Base-by-base conservation (phyloP, 1,284 basidiomycete species). In the Sanghuangporus weigelae region DNA sequence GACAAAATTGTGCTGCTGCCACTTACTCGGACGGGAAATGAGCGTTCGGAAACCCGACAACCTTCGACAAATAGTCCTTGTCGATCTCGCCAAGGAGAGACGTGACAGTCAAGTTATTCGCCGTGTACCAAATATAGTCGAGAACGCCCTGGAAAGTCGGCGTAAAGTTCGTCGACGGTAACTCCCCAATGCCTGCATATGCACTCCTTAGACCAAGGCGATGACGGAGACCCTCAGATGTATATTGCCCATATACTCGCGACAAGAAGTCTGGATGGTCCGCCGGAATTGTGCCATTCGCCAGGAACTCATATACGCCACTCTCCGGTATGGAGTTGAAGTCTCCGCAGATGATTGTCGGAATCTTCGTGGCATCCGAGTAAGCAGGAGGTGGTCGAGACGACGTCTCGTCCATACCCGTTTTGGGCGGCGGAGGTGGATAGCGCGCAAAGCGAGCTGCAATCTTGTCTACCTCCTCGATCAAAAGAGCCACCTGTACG, bases 11-110 rank as follows among this genome's bases (percentile, higher is more conserved):
- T 59, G 51, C 63, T 59, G 59, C 63, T 64, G 48, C 11, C 26
- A 89, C 93, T 74, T 76, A 96, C 93, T 96, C 93, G 67, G 92
- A 95, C 44, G 96, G 95, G 82, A 96, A 97, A 74, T 98, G 94
- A 7, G 90, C 88, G 74, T 98, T 97, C 48, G 96, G 96, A 83
- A 99, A 99, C 36, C 97, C 97, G 60, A 98, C 96, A 10, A 88
- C 87, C 77, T 94, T 95, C 71, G 89, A 85, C 70, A 98, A 76
- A 78, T 99, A 99, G 35, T 75, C 75, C 71, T 81, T 83, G 74
- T 98, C 96, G 61, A 98, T 88, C 73, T 93, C 93, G 19, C 94
- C 93, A 54, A 99, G 80, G 46, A 98, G 86, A 19, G 90, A 89
- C 64, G 90, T 95, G 21, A 95, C 89, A n/a, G 84, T 83, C 62